Conservation (phyloP, 1,139 yeast species). For the Blastobotrys persicus region DNA sequence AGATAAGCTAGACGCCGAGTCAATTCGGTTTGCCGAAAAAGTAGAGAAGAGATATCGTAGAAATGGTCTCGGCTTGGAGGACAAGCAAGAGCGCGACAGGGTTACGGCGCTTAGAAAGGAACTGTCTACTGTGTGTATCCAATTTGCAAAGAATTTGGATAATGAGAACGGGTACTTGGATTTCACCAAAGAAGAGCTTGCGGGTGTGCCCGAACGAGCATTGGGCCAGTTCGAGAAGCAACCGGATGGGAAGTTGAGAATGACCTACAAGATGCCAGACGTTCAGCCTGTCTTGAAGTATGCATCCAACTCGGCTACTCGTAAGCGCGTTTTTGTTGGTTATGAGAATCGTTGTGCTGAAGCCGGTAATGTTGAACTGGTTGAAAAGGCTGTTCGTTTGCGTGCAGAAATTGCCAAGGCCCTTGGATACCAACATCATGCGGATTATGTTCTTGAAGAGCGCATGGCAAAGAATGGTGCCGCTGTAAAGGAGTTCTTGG, state of each 20-base stretch:
- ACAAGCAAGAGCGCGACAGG: conserved; percentile 52
- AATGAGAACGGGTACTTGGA: conserved; percentile 63
- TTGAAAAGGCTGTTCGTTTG: conserved; percentile 56
- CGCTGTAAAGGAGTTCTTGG: conserved; percentile 57
- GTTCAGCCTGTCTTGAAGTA: conserved; percentile 70
- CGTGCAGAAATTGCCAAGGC: conserved; percentile 61
- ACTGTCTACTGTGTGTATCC: conserved; percentile 54
- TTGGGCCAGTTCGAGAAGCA: conserved; percentile 54
- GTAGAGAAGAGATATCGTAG: conserved; percentile 55
- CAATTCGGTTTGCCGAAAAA: conserved; percentile 56
- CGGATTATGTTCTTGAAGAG: conserved; percentile 68
- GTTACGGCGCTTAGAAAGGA: conserved; percentile 58
- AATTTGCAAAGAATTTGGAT: conserved; percentile 63
- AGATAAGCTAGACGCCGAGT: conserved; percentile 49
- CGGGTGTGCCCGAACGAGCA: conserved; percentile 69
- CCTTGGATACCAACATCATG: conserved; percentile 64
- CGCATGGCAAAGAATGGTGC: conserved; percentile 73
- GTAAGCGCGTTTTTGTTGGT: conserved; percentile 63
- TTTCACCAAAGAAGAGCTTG: conserved; percentile 63
- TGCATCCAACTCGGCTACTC: conserved; percentile 60
- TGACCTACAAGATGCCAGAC: conserved; percentile 82
- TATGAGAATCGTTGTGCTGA: conserved; percentile 57
- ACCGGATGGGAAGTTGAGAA: conserved; percentile 53
- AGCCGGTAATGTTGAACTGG: conserved; percentile 59
- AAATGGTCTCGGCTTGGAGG: conserved; percentile 59